Base-by-base conservation (phyloP, 345 rosid species). In the Salix suchowensis region DNA sequence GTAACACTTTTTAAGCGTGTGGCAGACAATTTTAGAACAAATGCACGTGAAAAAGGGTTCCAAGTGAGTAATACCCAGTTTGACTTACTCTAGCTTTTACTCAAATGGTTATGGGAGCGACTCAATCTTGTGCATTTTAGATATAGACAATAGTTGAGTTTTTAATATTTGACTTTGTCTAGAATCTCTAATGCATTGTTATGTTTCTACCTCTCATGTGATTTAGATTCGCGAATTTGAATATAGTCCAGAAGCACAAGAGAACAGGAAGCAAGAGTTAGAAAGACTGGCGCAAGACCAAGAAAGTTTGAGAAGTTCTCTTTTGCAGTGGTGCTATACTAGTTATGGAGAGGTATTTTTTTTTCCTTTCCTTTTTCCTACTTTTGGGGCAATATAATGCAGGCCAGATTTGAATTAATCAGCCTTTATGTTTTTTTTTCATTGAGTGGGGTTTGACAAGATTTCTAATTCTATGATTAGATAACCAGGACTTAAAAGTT, bases 311-410 rank as follows among this genome's bases (percentile, higher is more conserved):
- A 91, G 91, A 89, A 91, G 83, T 87, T 91, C 96, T 48, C 99
- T 96, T 82, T 85, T 96, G 93, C 97, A 90, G 48, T 96, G 99
- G 98, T 92, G 97, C 89, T 94, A 94, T 82, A 86, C 94, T 76
- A 90, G 97, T 83, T 96, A 96, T 54, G 99, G 98, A 61, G 97
- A 96, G 97, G 99, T 96, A 88, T 44, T 36, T 74, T 72, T 61
- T 75, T 26, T 40, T 65, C 10, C 16, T 36, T 73, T 50, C 30
- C 24, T 54, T 55, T 55, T 42, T 65, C 39, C 12, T 26, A 8
- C 26, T 30, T 65, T 37, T 54, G 46, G 24, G n/a, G 44, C 9
- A 5, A 21, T 54, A 4, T 48, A 14, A 30, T 67, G 44, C 68
- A 15, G 50, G 42, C 4, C 32, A 44, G 46, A 44, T 62, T 28